These are phyloP conservation scores for Globisporangium emineosum DNA, from an alignment of 352 stramenopile species.

Conservation along the genomic window DNA sequence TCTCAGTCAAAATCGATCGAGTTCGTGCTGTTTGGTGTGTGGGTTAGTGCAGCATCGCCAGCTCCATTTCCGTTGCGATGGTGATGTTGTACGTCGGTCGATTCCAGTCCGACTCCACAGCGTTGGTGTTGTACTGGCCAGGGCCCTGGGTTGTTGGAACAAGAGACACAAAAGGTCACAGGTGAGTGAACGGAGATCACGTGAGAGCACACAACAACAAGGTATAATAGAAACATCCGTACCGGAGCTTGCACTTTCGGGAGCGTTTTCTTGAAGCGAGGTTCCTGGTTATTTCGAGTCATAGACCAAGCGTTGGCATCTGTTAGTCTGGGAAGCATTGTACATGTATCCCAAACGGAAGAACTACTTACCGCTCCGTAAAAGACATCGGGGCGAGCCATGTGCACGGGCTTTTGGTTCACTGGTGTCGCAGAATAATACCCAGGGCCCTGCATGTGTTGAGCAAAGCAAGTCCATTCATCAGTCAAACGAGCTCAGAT, in stretches of 20 bases:
- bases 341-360: too few relatives aligned
- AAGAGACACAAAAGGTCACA: neutral
- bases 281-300: constrained; percentile 35
- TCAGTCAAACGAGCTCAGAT: neutral
- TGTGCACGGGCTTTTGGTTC: constrained; percentile 56
- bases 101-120: constrained; percentile 76
- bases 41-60: constrained; percentile 50
- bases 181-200: neutral
- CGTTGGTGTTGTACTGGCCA: constrained; percentile 70
- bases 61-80: constrained; percentile 82
- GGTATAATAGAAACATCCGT: too few relatives aligned
- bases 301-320: too few relatives aligned
- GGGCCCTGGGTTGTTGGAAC: constrained; percentile 40
- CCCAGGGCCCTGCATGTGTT: constrained; percentile 44
- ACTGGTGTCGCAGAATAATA: constrained; percentile 43
- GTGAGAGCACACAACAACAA: neutral
- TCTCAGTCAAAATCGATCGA: neutral
- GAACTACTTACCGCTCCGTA: constrained; percentile 51
- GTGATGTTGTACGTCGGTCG: constrained; percentile 87
- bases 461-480: neutral
- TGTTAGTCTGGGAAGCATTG: too few relatives aligned
- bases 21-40: neutral
- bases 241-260: constrained; percentile 58
- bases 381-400: constrained; percentile 67
- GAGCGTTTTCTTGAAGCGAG: constrained; percentile 64